Evolutionary conservation across 1,284 basidiomycete species (phyloP), one percentile per base, ranked within the genome.

Genomic region (Vanrija sp.): DNA sequence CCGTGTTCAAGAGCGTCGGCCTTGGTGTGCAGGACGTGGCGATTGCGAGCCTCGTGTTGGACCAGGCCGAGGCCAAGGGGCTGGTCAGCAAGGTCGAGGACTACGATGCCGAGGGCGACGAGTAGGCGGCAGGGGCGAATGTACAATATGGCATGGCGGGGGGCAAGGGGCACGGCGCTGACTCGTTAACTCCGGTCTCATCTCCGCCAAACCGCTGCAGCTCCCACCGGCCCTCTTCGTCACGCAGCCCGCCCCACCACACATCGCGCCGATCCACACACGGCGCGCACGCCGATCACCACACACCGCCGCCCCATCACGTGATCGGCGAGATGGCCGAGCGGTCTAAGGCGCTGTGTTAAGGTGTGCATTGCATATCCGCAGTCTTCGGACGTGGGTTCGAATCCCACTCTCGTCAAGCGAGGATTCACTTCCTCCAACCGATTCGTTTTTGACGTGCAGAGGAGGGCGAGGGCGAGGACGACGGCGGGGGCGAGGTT

Each of bases 1-100:
- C 60, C 4, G 41, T 76, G 1, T 77, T 71, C 66, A 77, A 76
- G 60, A 71, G 66, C 37, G 75, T 77, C 36, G 75, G 76, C 1
- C 45, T 77, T 15, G 73, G 72, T 2, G 66, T 76, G 6, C 76
- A 77, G 57, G 76, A 77, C 47, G 72, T 77, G n/a, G 69, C 76
- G 3, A 73, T 77, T 31, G 63, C 74, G 6, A 57, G 64, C 16
- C 54, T 73, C 4, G 67, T 76, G 20, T 49, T 75, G 14, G 59
- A 65, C 7, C 62, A 70, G 60, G 73, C 73, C 7, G 62, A 67
- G 47, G 45, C 48, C 18, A 23, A 64, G 31, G 66, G 65, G 2
- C 51, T 76, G 0, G 76, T 75, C 0, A 61, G 61, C 1, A 44
- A 66, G 10, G 51, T 75, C 4, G 47, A 52, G 2, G 61, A 70